Evolutionary conservation across 495 filamentous ascomycete species (phyloP).

Genomic region (Penicillium riverlandense): DNA sequence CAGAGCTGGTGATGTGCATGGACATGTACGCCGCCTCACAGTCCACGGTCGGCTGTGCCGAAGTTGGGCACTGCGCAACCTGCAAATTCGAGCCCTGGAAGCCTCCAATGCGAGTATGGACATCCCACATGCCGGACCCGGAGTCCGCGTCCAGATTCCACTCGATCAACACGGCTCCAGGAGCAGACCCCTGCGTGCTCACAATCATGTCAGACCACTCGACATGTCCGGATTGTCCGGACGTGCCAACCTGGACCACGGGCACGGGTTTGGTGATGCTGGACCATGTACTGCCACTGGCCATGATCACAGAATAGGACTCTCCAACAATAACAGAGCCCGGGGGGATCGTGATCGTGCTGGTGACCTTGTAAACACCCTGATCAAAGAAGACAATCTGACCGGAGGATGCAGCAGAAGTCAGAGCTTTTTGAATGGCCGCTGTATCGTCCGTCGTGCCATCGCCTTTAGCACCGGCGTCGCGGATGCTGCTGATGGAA

Average conservation of each 20-base stretch:
- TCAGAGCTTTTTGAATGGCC: slow-evolving; percentile 40
- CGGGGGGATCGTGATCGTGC: slow-evolving; percentile 37
- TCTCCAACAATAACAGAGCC: slow-evolving; percentile 42
- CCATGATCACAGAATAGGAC: slow-evolving; percentile 57
- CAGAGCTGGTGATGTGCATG: slow-evolving; percentile 55
- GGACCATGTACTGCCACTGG: slow-evolving; percentile 52
- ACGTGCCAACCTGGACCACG: slow-evolving; percentile 55
- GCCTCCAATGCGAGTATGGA: slow-evolving; percentile 50
- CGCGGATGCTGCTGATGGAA: slow-evolving; percentile 54
- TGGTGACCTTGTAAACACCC: slow-evolving; percentile 41
- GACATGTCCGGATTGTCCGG: slow-evolving; percentile 43
- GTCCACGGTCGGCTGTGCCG: slow-evolving; percentile 20
- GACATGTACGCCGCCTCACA: slow-evolving; percentile 62
- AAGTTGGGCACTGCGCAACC: slow-evolving; percentile 42
- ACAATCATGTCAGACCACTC: slow-evolving; percentile 57
- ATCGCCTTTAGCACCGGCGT: slow-evolving; percentile 58
- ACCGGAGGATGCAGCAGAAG: slow-evolving; percentile 24
- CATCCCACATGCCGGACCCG: slow-evolving; percentile 52
- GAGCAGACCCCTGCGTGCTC: slow-evolving; percentile 48
- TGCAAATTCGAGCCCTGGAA: slow-evolving; percentile 46
- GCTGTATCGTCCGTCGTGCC: slow-evolving; percentile 60
- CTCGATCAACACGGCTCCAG: slow-evolving; percentile 67
- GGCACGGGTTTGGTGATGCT: slow-evolving; percentile 55
- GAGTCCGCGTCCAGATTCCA: slow-evolving; percentile 54
- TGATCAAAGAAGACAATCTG: slow-evolving; percentile 45